Conservation (phyloP, 805 yeast species). For the Candida easanensis region DNA sequence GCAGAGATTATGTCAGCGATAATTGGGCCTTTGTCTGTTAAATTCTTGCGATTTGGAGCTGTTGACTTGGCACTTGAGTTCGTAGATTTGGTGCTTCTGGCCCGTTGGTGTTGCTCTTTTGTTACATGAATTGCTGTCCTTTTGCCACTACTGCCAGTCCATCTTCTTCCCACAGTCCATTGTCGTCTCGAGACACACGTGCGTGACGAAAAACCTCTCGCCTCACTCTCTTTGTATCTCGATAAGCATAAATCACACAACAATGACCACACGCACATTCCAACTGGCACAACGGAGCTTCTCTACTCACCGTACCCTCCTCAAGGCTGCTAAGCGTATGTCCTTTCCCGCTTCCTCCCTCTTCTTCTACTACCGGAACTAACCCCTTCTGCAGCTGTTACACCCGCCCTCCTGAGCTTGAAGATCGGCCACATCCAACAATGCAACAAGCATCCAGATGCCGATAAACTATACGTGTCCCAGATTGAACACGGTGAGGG, state of each 20-base stretch:
- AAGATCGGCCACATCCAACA: constrained; percentile 48
- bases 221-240: no score
- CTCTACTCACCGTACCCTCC: background rate
- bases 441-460: constrained; percentile 50
- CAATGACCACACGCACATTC: constrained; percentile 6
- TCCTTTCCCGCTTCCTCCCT: background rate
- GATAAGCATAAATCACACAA: background rate
- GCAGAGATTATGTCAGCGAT: background rate
- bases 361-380: background rate
- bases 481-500: constrained; percentile 29
- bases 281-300: constrained; percentile 1
- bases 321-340: constrained; percentile 11
- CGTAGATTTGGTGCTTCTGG: no score
- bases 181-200: background rate
- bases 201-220: background rate
- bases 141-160: no score
- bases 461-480: constrained; percentile 59
- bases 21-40: background rate
- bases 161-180: background rate
- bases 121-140: no score
- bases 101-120: no score
- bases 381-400: background rate
- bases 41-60: background rate
- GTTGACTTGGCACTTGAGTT: no score
- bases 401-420: constrained; percentile 28